Percentiles rank a stretch among this genome's conserved stretches.
Evolutionary conservation across 1,284 basidiomycete species (phyloP).

Genomic region (Mixia osmundae): DNA sequence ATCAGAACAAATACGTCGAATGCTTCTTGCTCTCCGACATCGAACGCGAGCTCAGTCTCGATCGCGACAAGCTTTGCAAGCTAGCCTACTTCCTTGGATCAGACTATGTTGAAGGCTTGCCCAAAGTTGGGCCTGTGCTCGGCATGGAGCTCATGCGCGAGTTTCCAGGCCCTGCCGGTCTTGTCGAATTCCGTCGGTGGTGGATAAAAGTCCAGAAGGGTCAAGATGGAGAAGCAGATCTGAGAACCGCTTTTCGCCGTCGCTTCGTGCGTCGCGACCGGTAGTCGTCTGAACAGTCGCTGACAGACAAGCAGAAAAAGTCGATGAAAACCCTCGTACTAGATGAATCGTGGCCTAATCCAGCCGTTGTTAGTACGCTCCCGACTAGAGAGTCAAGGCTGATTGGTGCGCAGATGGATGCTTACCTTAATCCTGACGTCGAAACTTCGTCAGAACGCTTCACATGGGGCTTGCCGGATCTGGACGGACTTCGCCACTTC

Average conservation of each 20-base stretch:
- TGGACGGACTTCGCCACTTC: constrained; percentile 61
- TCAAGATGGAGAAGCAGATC: constrained; percentile 40
- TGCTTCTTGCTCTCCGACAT: constrained; percentile 74
- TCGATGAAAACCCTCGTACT: constrained; percentile 65
- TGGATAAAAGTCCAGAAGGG: constrained; percentile 87
- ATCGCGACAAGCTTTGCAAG: constrained; percentile 61
- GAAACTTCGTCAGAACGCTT: constrained; percentile 84
- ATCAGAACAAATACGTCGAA: constrained; percentile 93
- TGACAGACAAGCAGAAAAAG: constrained; percentile 41
- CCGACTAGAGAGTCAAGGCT: neutral
- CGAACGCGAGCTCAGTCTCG: constrained; percentile 64
- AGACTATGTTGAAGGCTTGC: constrained; percentile 91
- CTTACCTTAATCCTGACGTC: constrained; percentile 73
- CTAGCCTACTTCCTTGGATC: constrained; percentile 85
- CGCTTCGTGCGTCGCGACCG: constrained; percentile 44
- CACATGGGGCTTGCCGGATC: constrained; percentile 87
- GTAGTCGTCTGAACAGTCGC: constrained; percentile 1
- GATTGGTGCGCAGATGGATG: constrained; percentile 39
- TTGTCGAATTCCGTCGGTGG: constrained; percentile 77
- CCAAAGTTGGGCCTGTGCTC: constrained; percentile 81
- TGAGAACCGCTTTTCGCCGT: constrained; percentile 45
- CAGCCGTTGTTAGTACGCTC: constrained; percentile 38
- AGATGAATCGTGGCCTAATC: constrained; percentile 63
- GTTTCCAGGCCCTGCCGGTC: constrained; percentile 59
- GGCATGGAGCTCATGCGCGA: constrained; percentile 86